A percentile compares a stretch with the other conserved stretches of the same genome.
Conservation (phyloP, 495 filamentous ascomycete genomes). For the Aspergillus nidulans region DNA sequence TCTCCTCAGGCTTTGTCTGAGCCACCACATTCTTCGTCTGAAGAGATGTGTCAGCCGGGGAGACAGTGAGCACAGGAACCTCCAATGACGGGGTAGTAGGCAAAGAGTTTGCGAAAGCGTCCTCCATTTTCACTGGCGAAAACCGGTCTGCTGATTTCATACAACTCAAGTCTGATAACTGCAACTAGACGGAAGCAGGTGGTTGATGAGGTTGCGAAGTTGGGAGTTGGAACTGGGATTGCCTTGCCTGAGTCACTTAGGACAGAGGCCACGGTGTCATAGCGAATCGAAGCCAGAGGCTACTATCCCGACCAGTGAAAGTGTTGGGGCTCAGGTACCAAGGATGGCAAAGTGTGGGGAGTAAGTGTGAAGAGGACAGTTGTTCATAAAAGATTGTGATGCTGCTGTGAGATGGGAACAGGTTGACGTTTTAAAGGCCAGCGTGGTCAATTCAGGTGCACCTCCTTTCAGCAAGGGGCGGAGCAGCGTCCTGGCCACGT, state of each 20-base stretch:
- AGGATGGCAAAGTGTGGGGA: not conserved
- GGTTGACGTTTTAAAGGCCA: conserved; percentile 43
- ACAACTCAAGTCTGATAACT: conserved; percentile 4
- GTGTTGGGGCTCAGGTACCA: conserved; percentile 12
- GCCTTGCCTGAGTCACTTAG: conserved; percentile 11
- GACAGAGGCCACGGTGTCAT: conserved; percentile 38
- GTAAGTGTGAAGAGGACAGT: conserved; percentile 36
- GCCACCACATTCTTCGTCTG: conserved; percentile 19
- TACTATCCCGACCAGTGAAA: conserved; percentile 14
- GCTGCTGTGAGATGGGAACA: conserved; percentile 17
- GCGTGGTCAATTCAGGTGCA: conserved; percentile 36
- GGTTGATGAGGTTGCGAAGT: not conserved
- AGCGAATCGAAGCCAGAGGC: conserved; percentile 27
- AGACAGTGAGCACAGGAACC: conserved; percentile 43
- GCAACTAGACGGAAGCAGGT: not conserved
- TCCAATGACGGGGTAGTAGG: conserved; percentile 29
- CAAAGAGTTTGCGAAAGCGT: conserved; percentile 34
- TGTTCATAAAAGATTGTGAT: conserved; percentile 19
- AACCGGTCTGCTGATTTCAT: conserved; percentile 1
- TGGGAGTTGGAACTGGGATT: not conserved
- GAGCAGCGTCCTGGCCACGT: conserved; percentile 19
- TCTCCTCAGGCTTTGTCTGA: conserved; percentile 47
- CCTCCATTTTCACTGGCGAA: conserved; percentile 30
- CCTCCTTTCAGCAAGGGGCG: conserved; percentile 20
- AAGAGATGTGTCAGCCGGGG: conserved; percentile 47